phyloP scores from a whole-genome alignment of 257 asterid species.

The Lycium barbarum region DNA sequence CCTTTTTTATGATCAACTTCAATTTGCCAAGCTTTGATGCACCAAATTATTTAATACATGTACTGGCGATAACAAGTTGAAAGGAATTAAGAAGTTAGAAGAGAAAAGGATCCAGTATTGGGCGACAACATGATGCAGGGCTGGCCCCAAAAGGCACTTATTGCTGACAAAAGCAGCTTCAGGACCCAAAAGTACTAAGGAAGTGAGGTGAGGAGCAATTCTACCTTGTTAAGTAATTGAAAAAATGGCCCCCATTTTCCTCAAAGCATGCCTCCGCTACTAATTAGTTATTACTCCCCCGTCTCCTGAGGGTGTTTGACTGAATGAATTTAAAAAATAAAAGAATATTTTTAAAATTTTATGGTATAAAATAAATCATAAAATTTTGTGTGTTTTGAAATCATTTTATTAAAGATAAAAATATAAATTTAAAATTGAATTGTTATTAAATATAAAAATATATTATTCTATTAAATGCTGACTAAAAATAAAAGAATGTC shows the following conservation, averaged over 20 bases:
- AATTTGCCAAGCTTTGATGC: neutral
- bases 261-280: neutral
- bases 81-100: neutral
- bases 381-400: too few relatives aligned
- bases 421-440: too few relatives aligned
- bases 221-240: slow-evolving; percentile 7
- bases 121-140: slow-evolving; percentile 50
- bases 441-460: too few relatives aligned
- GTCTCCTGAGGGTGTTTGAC: too few relatives aligned
- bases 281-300: too few relatives aligned
- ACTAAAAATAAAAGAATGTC: too few relatives aligned
- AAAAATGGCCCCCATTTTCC: neutral
- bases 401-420: too few relatives aligned
- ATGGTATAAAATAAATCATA: too few relatives aligned
- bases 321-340: too few relatives aligned
- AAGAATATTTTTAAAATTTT: too few relatives aligned
- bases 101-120: slow-evolving; percentile 29
- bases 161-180: slow-evolving; percentile 25
- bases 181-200: neutral
- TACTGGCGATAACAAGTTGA: neutral
- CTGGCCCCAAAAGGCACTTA: slow-evolving; percentile 37
- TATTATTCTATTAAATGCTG: too few relatives aligned
- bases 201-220: neutral
- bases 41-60: neutral
- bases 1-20: neutral